Evolutionary conservation across 768 basidiomycete species (phyloP), one percentile per base, ranked within the genome.

Genomic region (Tricholomella constricta): DNA sequence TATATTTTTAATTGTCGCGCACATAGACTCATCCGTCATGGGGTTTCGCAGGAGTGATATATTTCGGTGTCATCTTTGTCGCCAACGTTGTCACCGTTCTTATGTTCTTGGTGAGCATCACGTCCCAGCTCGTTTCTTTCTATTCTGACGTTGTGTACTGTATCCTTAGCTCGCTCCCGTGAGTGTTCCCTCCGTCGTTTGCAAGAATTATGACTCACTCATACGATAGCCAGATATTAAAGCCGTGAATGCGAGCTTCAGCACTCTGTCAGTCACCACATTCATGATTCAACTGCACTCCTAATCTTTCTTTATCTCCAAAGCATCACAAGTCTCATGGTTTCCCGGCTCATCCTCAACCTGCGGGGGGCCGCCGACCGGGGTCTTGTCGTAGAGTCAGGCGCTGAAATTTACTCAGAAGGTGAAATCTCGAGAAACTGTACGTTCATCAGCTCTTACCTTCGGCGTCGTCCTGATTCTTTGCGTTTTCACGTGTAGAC

Each of bases 171-270:
- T 69, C 42, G 65, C 66, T 9, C 57, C 65, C 11, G 68, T 67
- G 51, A 29, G 66, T n/a, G n/a, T n/a, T 49, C 14, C 26, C 23
- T 29, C 25, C 7, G 2, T 20, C 4, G 3, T n/a, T 4, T 44
- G 29, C 23, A 3, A 31, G 9, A 8, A 36, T 23, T 10, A 10
- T 10, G 29, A 11, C 11, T 44, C 29, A 47, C 9, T 10, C n/a
- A 4, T 25, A 26, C 44, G 9, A 12, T 20, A 71, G 68, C 60
- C 66, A 1, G 69, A 74, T 49, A 58, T 73, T 29, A 72, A 74
- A 58, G 69, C 71, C 8, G 58, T 73, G 3, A 71, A 71, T 36
- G 73, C 72, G 12, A 72, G 72, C 54, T 72, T 74, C 48, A 73
- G 70, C 43, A 71, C 70, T 6, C 37, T 72, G 73, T 72, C 47